Base-by-base conservation (phyloP, 1,284 basidiomycete genomes). In the Anthracocystis panici-leucophaei region DNA sequence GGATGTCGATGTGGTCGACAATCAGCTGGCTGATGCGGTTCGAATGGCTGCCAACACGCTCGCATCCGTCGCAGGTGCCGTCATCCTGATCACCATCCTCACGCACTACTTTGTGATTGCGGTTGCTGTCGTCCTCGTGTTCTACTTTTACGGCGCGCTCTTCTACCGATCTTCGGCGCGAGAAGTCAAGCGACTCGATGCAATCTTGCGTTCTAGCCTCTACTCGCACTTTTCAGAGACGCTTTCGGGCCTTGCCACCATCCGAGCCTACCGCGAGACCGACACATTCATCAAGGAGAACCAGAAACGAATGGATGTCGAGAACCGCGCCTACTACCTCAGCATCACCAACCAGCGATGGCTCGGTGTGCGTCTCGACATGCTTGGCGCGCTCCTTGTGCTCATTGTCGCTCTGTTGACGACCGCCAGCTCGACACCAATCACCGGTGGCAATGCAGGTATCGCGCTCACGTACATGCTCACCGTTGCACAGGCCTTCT, bases 261-360 rank as follows among this genome's bases (percentile, higher is more conserved):
- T 95, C 55, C 90, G 93, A n/a, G 93, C 93, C 0, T 96, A 95
- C 58, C 78, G 79, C 45, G 83, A 85, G 67, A 78, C 77, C 1
- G 70, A 72, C 58, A 79, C 75, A 16, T 84, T 97, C 88, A 85
- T 89, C 57, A 83, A 84, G 10, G 88, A 91, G 76, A 87, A 89
- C 41, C 71, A 77, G n/a, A 81, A 79, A 57, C 88, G 90, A n/a
- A 89, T 95, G 56, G 92, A 97, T 79, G 87, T 92, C 49, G 94
- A 97, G 87, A 96, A 97, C 83, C 88, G 92, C 40, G 93, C 94
- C 2, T 96, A 95, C 84, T 94, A 91, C 90, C 86, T 96, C 68
- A 94, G 92, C 0, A 89, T 92, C 23, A 88, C 90, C 14, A 95
- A 94, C 83, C 86, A 92, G 89, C 89, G 93, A 61, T 95, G 93